Percentiles rank a stretch among this genome's conserved stretches.
phyloP scores from a whole-genome alignment of 1,139 yeast species.

The Diutina siamensis region DNA sequence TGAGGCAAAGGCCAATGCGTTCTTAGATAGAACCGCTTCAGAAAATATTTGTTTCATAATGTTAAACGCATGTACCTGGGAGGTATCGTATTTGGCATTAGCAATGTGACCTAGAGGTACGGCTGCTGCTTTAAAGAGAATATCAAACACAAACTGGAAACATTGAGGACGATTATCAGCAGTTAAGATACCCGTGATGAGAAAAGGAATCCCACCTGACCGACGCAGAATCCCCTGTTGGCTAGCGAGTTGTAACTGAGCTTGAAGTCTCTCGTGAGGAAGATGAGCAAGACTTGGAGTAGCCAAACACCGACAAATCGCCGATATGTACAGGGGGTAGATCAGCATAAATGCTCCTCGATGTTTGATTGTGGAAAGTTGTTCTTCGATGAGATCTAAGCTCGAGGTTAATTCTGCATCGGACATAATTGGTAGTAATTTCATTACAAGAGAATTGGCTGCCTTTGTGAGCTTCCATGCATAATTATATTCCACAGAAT shows the following conservation, averaged over 20 bases:
- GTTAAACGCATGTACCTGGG: constrained; percentile 4
- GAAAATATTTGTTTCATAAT: constrained; percentile 3
- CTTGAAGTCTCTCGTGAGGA: not conserved
- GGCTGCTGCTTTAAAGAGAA: not conserved
- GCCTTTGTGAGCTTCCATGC: not conserved
- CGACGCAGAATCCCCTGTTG: constrained; percentile 3
- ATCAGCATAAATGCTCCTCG: constrained; percentile 1
- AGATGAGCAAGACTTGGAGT: not conserved
- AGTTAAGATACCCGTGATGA: not conserved
- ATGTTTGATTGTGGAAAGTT: not conserved
- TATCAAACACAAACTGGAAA: not conserved
- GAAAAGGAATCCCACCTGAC: constrained; percentile 1
- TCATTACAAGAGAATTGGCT: not conserved
- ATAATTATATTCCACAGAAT: not conserved
- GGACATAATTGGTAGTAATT: not conserved
- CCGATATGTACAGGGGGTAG: not conserved
- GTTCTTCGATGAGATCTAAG: not conserved
- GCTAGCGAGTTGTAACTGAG: not conserved
- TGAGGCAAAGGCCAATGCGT: not conserved
- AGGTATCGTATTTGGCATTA: not conserved
- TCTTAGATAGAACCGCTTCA: not conserved
- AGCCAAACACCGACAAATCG: not conserved
- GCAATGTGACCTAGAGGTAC: not conserved
- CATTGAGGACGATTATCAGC: not conserved
- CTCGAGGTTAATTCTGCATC: not conserved